Percentiles rank a stretch among this genome's conserved stretches.
phyloP scores from a whole-genome alignment of 371 early-diverging fungal genomes.

The Parasitella parasitica region DNA sequence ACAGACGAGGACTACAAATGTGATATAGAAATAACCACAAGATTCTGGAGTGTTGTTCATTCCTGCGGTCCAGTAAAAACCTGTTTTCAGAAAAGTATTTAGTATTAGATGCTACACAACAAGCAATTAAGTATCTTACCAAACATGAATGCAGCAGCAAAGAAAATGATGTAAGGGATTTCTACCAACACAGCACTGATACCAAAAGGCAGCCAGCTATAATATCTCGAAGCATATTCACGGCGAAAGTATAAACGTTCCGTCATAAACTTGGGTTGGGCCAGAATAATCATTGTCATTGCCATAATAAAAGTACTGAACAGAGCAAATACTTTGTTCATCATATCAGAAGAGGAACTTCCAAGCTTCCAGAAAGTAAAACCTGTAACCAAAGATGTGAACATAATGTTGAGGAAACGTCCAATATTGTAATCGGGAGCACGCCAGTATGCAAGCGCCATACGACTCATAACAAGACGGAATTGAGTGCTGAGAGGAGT shows the following conservation, averaged over 20 bases:
- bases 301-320: slow-evolving; percentile 64
- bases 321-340: slow-evolving; percentile 67
- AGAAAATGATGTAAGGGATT: slow-evolving; percentile 50
- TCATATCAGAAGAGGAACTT: slow-evolving; percentile 52
- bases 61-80: slow-evolving; percentile 66
- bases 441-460: slow-evolving; percentile 58
- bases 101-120: no score
- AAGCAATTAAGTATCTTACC: no score
- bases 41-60: slow-evolving; percentile 37
- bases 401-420: slow-evolving; percentile 40
- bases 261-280: slow-evolving; percentile 52
- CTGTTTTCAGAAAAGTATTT: no score
- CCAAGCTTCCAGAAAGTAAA: slow-evolving; percentile 58
- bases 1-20: slow-evolving; percentile 49
- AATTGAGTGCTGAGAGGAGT: slow-evolving; percentile 35
- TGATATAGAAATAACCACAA: slow-evolving; percentile 57
- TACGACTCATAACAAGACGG: slow-evolving; percentile 43
- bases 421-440: slow-evolving; percentile 58
- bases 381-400: slow-evolving; percentile 50
- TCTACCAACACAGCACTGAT: slow-evolving; percentile 50
- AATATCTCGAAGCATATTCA: slow-evolving; percentile 66
- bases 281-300: slow-evolving; percentile 32
- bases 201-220: slow-evolving; percentile 64
- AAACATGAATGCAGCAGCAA: slow-evolving; percentile 52
- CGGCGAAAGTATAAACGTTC: slow-evolving; percentile 66